These are phyloP conservation scores for Ascomycota sp. DNA, from an alignment of 2,329 filamentous ascomycete species.

Conservation along the genomic window DNA sequence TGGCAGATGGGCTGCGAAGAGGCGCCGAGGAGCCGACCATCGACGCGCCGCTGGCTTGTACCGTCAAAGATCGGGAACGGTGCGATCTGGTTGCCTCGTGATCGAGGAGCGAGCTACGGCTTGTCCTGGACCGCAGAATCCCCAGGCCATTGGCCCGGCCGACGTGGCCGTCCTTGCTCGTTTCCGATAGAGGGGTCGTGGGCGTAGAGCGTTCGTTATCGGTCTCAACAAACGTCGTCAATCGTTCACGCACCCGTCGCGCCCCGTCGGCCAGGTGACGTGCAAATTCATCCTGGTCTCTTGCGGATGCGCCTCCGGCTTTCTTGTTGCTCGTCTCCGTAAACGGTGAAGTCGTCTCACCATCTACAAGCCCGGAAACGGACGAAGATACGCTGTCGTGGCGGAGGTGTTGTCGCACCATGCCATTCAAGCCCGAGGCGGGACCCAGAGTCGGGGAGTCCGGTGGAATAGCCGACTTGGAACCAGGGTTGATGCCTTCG, in stretches of 20 bases:
- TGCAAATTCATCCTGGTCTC: constrained; percentile 50
- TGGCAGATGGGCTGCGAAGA: constrained; percentile 13
- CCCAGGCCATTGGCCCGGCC: constrained; percentile 36
- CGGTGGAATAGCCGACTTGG: constrained; percentile 9
- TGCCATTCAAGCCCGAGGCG: constrained; percentile 47
- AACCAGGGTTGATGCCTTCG: constrained; percentile 1
- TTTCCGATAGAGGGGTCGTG: constrained; percentile 14
- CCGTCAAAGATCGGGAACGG: constrained; percentile 37
- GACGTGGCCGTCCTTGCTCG: constrained; percentile 10
- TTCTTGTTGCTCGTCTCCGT: no score
- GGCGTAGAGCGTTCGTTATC: constrained; percentile 23
- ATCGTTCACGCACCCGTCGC: constrained; percentile 49
- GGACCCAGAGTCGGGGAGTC: constrained; percentile 72
- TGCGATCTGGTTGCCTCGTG: constrained; percentile 17
- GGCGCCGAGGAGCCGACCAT: constrained; percentile 20
- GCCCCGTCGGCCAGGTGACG: constrained; percentile 51
- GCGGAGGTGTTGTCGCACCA: constrained; percentile 71
- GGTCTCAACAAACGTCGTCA: constrained; percentile 47
- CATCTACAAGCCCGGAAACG: constrained; percentile 36
- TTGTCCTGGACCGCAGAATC: constrained; percentile 45
- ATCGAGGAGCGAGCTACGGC: constrained; percentile 41
- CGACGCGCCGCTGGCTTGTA: constrained; percentile 32
- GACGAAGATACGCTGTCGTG: constrained; percentile 67
- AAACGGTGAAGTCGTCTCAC: constrained; percentile 6
- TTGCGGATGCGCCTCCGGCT: neutral